Evolutionary conservation across 345 rosid genomes (phyloP).

Genomic region (Turnera subulata): DNA sequence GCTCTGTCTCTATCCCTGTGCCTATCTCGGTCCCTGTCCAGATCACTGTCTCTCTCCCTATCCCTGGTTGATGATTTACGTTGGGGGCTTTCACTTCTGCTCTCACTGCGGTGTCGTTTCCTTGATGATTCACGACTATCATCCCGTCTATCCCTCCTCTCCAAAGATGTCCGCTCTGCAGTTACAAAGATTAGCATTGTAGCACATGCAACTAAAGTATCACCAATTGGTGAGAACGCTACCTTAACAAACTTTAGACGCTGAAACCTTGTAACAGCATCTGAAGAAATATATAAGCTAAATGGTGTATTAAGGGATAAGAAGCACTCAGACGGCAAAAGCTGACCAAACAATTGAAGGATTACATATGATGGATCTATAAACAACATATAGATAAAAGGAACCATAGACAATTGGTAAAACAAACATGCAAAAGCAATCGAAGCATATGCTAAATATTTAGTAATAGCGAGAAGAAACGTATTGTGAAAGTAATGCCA

Average conservation of each 20-base stretch:
- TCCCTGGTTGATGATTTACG: conserved; percentile 37
- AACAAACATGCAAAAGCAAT: no score
- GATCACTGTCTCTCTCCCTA: conserved; percentile 20
- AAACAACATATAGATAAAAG: no score
- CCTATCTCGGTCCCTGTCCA: conserved; percentile 40
- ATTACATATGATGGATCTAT: no score
- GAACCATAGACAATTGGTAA: no score
- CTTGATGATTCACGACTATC: conserved; percentile 61
- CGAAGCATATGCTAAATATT: not conserved
- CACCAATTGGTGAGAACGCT: not conserved
- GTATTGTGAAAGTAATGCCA: no score
- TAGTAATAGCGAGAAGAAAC: not conserved
- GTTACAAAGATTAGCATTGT: conserved; percentile 9
- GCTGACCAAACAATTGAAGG: no score
- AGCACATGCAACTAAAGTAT: not conserved
- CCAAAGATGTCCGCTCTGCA: conserved; percentile 52
- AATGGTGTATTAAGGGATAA: not conserved
- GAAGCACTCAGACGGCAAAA: no score
- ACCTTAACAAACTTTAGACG: not conserved
- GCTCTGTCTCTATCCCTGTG: conserved; percentile 44
- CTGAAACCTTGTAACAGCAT: not conserved
- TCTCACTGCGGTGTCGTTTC: conserved; percentile 70
- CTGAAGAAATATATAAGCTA: not conserved
- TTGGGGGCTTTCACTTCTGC: conserved; percentile 70
- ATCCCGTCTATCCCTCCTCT: conserved; percentile 63